Conservation (phyloP, 495 filamentous ascomycete genomes). For the Saxispiralis lemnorum region DNA sequence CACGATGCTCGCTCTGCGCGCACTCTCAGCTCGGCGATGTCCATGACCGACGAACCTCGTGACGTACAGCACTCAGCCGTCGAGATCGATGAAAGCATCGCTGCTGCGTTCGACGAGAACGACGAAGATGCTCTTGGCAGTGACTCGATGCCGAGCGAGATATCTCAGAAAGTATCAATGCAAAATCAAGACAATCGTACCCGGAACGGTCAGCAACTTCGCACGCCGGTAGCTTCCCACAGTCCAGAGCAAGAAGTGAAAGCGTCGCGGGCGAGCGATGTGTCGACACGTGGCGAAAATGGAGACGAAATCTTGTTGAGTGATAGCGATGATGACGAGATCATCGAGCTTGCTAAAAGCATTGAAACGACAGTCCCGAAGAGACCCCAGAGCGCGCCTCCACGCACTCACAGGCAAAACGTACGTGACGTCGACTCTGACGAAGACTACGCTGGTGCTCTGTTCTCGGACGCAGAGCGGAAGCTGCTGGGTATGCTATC, state of each 20-base stretch:
- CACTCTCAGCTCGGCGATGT: too few relatives aligned
- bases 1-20: too few relatives aligned
- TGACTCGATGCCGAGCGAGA: too few relatives aligned
- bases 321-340: constrained; percentile 16
- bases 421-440: constrained; percentile 5
- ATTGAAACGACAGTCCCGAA: constrained; percentile 1
- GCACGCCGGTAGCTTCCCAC: too few relatives aligned
- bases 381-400: constrained; percentile 4
- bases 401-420: constrained; percentile 7
- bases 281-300: neutral
- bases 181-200: too few relatives aligned
- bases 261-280: neutral
- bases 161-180: too few relatives aligned
- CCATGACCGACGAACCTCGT: too few relatives aligned
- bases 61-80: too few relatives aligned
- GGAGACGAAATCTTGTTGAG: constrained; percentile 1
- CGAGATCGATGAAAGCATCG: too few relatives aligned
- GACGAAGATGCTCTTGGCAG: too few relatives aligned
- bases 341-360: constrained; percentile 10
- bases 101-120: too few relatives aligned
- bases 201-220: too few relatives aligned
- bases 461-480: constrained; percentile 8
- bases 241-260: neutral
- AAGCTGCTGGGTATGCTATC: constrained; percentile 4
- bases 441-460: constrained; percentile 12